Conservation (phyloP, 768 basidiomycete species). For the Suillus sp. region DNA sequence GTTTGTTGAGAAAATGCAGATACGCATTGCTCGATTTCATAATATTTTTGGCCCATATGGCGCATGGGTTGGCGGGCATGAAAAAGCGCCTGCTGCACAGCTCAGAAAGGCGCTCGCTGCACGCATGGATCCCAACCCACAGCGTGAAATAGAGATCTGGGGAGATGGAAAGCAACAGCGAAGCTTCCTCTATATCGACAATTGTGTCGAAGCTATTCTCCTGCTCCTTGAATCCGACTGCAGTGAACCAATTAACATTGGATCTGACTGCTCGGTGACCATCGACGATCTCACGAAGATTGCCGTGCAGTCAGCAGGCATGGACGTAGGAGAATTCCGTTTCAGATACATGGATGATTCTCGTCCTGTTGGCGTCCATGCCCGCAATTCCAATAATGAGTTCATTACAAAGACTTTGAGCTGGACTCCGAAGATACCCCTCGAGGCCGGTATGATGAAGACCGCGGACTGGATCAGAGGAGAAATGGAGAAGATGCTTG, state of each 20-base stretch:
- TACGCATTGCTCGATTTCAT: conserved; percentile 57
- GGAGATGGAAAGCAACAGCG: conserved; percentile 54
- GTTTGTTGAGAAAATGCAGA: conserved; percentile 33
- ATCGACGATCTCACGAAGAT: conserved; percentile 45
- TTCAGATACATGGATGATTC: conserved; percentile 28
- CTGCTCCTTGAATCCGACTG: conserved; percentile 43
- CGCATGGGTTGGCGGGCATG: conserved; percentile 54
- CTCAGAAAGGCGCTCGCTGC: conserved; percentile 52
- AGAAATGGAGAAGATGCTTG: conserved; percentile 35
- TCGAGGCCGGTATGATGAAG: conserved; percentile 49
- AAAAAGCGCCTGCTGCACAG: conserved; percentile 61
- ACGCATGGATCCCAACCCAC: conserved; percentile 10
- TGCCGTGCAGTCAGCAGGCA: conserved; percentile 37
- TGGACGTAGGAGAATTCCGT: conserved; percentile 30
- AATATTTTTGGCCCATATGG: conserved; percentile 60
- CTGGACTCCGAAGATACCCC: conserved; percentile 45
- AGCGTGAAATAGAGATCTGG: conserved; percentile 52
- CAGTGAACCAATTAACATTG: conserved; percentile 48
- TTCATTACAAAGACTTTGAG: conserved; percentile 32
- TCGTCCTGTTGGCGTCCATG: conserved; percentile 48
- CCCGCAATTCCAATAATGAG: conserved; percentile 55
- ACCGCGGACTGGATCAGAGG: conserved; percentile 51
- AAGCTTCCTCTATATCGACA: conserved; percentile 58
- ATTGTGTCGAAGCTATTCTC: conserved; percentile 54
- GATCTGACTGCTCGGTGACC: conserved; percentile 46